Evolutionary conservation across 2,329 filamentous ascomycete genomes (phyloP), one percentile per base, ranked within the genome.

Genomic region (Nothopassalora personata): DNA sequence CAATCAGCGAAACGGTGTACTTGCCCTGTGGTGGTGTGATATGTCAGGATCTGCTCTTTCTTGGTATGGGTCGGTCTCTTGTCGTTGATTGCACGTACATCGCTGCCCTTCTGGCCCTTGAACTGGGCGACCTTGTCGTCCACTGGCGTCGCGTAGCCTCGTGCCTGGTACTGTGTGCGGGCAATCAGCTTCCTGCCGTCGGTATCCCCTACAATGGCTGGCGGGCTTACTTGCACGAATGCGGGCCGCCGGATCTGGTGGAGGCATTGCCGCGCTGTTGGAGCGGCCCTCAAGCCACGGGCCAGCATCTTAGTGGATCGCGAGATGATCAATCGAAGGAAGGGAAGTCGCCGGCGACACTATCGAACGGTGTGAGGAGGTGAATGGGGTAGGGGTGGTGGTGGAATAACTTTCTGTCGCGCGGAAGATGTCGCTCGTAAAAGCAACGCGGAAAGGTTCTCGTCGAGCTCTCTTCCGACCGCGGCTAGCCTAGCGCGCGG

Each of bases 1-100:
- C 95, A 68, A 99, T 99, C 79, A 99, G 83, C 71, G 90, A 93
- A 73, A 99, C 94, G 59, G 90, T 89, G 84, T 88, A 99, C 79
- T 94, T 94, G 74, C 94, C 94, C 91, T 96, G 27, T 47, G 4
- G 30, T 34, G 36, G 31, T 46, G 36, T 31, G 18, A 15, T 13
- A 7, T 53, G 56, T 63, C 50, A 63, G 61, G 33, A 53, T 50
- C 23, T 57, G 18, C 48, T 55, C 54, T 60, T 53, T 19, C 58
- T 53, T 34, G 30, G 50, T 54, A n/a, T 56, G 30, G 53, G 23
- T 23, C 23, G 18, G 34, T 18, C 57, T 30, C 31, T 57, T 8
- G 45, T 23, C 23, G 23, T 28, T 51, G 34, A 6, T 47, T 50
- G 55, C 52, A 70, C 88, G 76, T 86, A 94, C 90, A 82, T 93